Base-by-base conservation (phyloP, 306 rosid species). In the Rosa rugosa region DNA sequence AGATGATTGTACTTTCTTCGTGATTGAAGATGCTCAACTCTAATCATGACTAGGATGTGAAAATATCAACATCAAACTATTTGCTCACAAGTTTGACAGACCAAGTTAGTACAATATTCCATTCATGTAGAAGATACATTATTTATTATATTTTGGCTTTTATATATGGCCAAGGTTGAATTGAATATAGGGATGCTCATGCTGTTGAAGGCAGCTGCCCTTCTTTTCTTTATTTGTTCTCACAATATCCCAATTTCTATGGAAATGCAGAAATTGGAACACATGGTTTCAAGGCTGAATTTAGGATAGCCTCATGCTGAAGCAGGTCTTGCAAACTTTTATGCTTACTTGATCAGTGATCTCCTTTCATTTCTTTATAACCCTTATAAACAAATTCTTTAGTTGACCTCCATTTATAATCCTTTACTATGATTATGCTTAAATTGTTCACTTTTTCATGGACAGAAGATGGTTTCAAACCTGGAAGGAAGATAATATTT, bases 211-310 rank as follows among this genome's bases (percentile, higher is more conserved):
- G 42, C 69, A 31, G 69, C 69, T 63, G 22, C 22, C 31, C 42
- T 36, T 36, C 8, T 23, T 10, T 54, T 34, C 62, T 73, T 64
- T 69, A 34, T 77, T 41, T 22, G 36, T 67, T 40, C 79, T 54
- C 36, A 72, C 75, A 51, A 25, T 72, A 45, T 66, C 70, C 25
- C 41, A 46, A 40, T 7, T 49, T 10, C 69, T 79, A 66, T 80
- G 67, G 62, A 56, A 23, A 23, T 44, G 51, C 92, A 93, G 98
- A 91, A 83, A 79, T 77, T 87, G 25, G 95, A 89, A 85, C 85
- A 94, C 87, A 92, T 94, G 97, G 88, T 88, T 83, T 92, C 97
- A 80, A 86, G 83, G 82, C 77, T 75, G n/a, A 78, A 22, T 57
- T 75, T 59, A 27, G 81, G 79, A 69, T 81, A 60, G 77, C 75